phyloP scores from a whole-genome alignment of 371 early-diverging fungal species.

The Mortierella sp. region DNA sequence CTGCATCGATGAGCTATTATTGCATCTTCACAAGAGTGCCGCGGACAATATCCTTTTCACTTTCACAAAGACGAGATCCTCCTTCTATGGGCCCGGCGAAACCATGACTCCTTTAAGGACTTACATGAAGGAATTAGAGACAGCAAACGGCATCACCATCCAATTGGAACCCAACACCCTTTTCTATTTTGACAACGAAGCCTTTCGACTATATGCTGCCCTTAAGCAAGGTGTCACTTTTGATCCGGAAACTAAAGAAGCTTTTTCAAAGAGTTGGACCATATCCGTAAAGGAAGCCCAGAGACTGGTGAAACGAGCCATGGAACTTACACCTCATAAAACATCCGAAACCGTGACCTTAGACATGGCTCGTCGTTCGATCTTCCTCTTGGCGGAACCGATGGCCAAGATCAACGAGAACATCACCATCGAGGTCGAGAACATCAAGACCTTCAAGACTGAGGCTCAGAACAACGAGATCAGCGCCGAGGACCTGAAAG shows the following conservation, averaged over 20 bases:
- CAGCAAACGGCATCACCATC: conserved; percentile 25
- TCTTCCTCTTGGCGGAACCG: conserved; percentile 34
- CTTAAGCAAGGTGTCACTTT: conserved; percentile 36
- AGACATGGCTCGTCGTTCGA: conserved; percentile 39
- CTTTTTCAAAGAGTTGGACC: conserved; percentile 47
- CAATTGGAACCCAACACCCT: conserved; percentile 25
- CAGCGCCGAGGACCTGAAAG: conserved; percentile 30
- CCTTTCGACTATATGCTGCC: conserved; percentile 49
- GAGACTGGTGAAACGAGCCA: conserved; percentile 37
- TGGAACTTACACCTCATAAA: conserved; percentile 33
- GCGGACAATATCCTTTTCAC: conserved; percentile 41
- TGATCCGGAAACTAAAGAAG: conserved; percentile 22
- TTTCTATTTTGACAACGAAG: conserved; percentile 51
- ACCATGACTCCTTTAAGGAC: conserved; percentile 28
- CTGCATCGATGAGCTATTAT: conserved; percentile 45
- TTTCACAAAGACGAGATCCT: conserved; percentile 37
- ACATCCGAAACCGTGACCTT: conserved; percentile 48
- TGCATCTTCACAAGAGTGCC: conserved; percentile 48
- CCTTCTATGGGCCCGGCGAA: conserved; percentile 48
- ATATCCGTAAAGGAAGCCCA: conserved; percentile 39
- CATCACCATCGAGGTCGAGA: conserved; percentile 38
- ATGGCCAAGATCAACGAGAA: conserved; percentile 47
- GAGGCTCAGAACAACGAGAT: conserved; percentile 30
- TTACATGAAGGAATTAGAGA: conserved; percentile 25
- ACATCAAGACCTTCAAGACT: conserved; percentile 22